A percentile compares a stretch with the other conserved stretches of the same genome.
These are phyloP conservation scores for Fusarium torreyae DNA, from an alignment of 2,329 filamentous ascomycete genomes.

Conservation along the genomic window DNA sequence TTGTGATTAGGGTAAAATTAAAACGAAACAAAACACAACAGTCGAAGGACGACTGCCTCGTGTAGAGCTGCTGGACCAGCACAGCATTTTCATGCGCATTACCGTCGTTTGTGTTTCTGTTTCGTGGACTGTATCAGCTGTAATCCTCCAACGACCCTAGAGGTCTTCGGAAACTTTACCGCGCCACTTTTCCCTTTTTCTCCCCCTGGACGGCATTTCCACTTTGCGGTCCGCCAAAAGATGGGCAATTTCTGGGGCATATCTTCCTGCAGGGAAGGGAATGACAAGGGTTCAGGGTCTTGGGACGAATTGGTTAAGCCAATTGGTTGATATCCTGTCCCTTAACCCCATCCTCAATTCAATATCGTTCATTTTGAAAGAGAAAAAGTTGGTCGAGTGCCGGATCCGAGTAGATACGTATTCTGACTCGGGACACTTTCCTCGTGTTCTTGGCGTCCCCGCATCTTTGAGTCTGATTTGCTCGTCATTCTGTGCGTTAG, in stretches of 20 bases:
- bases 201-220: conserved; percentile 20
- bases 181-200: conserved; percentile 27
- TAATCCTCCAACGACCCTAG: not conserved
- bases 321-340: not conserved
- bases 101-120: not conserved
- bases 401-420: not conserved
- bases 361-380: not conserved
- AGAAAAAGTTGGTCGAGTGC: not conserved
- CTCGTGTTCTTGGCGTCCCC: conserved; percentile 14
- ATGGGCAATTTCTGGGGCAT: conserved; percentile 30
- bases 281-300: conserved; percentile 21
- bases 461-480: conserved; percentile 25
- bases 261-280: conserved; percentile 6
- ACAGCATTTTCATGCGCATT: not conserved
- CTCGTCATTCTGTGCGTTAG: conserved; percentile 11
- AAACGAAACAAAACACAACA: conserved; percentile 5
- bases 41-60: not conserved
- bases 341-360: too few species aligned
- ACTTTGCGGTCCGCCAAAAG: conserved; percentile 39
- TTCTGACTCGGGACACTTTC: conserved; percentile 19
- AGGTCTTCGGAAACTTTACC: conserved; percentile 26
- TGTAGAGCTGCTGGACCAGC: not conserved
- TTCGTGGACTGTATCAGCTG: conserved; percentile 8
- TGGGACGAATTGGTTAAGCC: conserved; percentile 10
- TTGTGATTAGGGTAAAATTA: conserved; percentile 18